These are phyloP conservation scores for Avena sativa DNA, from an alignment of 176 grass and related monocot species.

Conservation along the genomic window DNA sequence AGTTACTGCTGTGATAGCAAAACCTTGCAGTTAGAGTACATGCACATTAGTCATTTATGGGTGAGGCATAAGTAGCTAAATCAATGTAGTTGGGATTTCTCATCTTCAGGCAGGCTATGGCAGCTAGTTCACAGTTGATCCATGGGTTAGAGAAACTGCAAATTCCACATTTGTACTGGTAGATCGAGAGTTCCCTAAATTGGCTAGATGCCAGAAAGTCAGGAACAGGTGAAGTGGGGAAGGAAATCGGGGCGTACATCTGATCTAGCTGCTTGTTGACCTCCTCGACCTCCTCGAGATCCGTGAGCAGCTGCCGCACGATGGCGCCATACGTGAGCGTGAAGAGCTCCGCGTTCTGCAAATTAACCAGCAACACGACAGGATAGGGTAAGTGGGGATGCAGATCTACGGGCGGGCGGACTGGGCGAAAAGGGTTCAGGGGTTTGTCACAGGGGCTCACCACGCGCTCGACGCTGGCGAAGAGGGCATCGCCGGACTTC, in stretches of 20 bases:
- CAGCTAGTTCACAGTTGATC: neutral
- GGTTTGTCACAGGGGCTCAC: slow-evolving; percentile 49
- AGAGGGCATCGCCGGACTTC: slow-evolving; percentile 91
- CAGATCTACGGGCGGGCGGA: slow-evolving; percentile 26
- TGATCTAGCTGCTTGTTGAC: slow-evolving; percentile 99
- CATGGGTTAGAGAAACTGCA: neutral
- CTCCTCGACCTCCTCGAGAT: slow-evolving; percentile 99
- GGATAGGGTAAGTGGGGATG: neutral
- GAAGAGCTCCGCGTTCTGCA: slow-evolving; percentile 97
- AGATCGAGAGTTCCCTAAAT: neutral
- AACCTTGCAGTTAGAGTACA: too few relatives aligned
- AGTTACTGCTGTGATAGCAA: too few relatives aligned
- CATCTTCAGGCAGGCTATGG: neutral
- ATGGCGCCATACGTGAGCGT: slow-evolving; percentile 96
- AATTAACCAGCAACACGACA: neutral
- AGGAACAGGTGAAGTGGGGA: neutral
- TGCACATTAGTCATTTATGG: too few relatives aligned
- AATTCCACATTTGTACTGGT: neutral
- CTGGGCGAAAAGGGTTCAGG: neutral
- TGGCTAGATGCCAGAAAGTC: neutral
- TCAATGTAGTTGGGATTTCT: neutral
- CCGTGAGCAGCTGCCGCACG: slow-evolving; percentile 94
- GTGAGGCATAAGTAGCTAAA: too few relatives aligned
- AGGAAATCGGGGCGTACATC: slow-evolving; percentile 54
- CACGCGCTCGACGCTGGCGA: slow-evolving; percentile 94